These are phyloP conservation scores for Tuber aestivum DNA, from an alignment of 495 filamentous ascomycete genomes.

Conservation along the genomic window DNA sequence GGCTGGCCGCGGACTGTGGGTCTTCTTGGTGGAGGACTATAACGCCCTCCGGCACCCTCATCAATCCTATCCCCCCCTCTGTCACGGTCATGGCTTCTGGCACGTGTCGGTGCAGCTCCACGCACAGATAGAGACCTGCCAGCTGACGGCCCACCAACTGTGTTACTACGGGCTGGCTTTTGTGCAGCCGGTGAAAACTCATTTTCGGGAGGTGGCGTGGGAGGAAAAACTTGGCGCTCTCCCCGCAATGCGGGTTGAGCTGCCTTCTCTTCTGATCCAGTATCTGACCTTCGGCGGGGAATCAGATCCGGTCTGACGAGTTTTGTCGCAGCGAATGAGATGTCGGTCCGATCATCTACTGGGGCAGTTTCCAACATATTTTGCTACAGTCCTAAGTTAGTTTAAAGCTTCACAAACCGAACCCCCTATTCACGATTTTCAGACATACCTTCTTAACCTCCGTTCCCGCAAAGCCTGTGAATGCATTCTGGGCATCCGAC, in stretches of 20 bases:
- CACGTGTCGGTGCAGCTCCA: slow-evolving; percentile 14
- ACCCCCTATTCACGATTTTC: not conserved
- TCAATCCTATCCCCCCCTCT: slow-evolving; percentile 32
- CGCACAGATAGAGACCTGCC: slow-evolving; percentile 34
- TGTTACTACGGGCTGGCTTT: slow-evolving; percentile 39
- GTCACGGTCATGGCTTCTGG: slow-evolving; percentile 36
- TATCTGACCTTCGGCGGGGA: slow-evolving; percentile 47
- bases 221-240: slow-evolving; percentile 83
- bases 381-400: slow-evolving; percentile 30
- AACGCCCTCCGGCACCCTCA: slow-evolving; percentile 17
- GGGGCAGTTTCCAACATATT: slow-evolving; percentile 40
- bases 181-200: slow-evolving; percentile 46
- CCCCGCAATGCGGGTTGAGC: slow-evolving; percentile 19
- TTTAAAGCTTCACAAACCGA: not conserved
- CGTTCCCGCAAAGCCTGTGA: slow-evolving; percentile 67
- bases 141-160: slow-evolving; percentile 45
- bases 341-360: slow-evolving; percentile 72
- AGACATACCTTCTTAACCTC: slow-evolving; percentile 60
- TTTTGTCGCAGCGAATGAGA: slow-evolving; percentile 85
- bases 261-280: slow-evolving; percentile 20
- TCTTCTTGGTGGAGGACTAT: slow-evolving; percentile 26
- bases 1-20: slow-evolving; percentile 43
- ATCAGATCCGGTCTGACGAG: slow-evolving; percentile 76
- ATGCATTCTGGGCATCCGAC: slow-evolving; percentile 69
- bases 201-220: slow-evolving; percentile 87